Conservation (phyloP, 768 basidiomycete genomes). For the Calocera cornea region DNA sequence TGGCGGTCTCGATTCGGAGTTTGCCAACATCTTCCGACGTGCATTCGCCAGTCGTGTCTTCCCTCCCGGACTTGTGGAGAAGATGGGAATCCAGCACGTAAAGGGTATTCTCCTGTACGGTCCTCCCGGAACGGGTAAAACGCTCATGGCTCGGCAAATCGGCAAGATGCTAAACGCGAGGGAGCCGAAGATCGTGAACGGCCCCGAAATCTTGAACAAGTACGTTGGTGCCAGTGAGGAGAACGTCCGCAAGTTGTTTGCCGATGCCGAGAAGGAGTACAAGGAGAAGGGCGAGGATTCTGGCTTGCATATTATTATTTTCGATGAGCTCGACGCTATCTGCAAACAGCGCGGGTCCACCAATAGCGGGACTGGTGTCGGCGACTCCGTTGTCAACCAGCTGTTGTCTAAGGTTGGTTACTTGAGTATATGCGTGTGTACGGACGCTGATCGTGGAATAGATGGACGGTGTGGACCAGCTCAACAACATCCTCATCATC, state of each 20-base stretch:
- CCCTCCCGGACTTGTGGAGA: constrained; percentile 90
- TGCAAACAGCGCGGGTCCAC: constrained; percentile 97
- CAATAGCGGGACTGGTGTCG: constrained; percentile 84
- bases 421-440: background rate
- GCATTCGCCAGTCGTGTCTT: constrained; percentile 98
- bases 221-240: constrained; percentile 96
- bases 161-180: constrained; percentile 98
- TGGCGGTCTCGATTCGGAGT: constrained; percentile 90
- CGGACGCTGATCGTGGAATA: constrained; percentile 21
- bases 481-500: constrained; percentile 98
- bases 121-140: constrained; percentile 97
- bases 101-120: constrained; percentile 94
- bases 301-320: constrained; percentile 97
- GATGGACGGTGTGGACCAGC: constrained; percentile 99
- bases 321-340: constrained; percentile 96
- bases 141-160: constrained; percentile 93
- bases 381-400: constrained; percentile 98
- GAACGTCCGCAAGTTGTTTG: constrained; percentile 93
- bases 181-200: constrained; percentile 97
- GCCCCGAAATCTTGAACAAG: constrained; percentile 93
- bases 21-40: constrained; percentile 91
- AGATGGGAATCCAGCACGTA: constrained; percentile 94
- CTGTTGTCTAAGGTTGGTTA: constrained; percentile 74
- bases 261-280: constrained; percentile 98
- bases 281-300: constrained; percentile 96